phyloP scores from a whole-genome alignment of 306 rosid genomes.

The Glycine latifolia region DNA sequence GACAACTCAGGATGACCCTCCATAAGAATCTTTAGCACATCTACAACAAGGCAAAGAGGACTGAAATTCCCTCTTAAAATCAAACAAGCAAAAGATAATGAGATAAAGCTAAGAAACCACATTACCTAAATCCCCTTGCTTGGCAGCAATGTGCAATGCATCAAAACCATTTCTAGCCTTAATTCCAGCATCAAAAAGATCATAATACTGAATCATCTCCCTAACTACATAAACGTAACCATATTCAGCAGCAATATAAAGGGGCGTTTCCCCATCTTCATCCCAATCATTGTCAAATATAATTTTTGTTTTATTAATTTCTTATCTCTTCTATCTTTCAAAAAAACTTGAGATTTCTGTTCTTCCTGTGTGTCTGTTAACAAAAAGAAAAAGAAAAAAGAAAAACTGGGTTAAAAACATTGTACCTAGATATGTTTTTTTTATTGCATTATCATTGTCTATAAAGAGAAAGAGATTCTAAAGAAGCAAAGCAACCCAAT shows the following conservation, averaged over 20 bases:
- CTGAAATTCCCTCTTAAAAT: slow-evolving; percentile 15
- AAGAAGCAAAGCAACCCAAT: slow-evolving; percentile 22
- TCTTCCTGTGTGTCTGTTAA: slow-evolving; percentile 47
- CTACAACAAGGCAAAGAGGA: slow-evolving; percentile 56
- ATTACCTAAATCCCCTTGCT: slow-evolving; percentile 83
- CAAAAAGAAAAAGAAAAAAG: not conserved
- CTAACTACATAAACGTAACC: slow-evolving; percentile 81
- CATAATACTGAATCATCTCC: slow-evolving; percentile 80
- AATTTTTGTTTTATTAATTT: not conserved
- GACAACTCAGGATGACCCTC: slow-evolving; percentile 83
- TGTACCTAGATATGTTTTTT: slow-evolving; percentile 12
- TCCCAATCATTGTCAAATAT: slow-evolving; percentile 45
- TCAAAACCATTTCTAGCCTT: slow-evolving; percentile 95
- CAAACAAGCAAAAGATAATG: slow-evolving; percentile 17
- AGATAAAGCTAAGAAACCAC: not conserved
- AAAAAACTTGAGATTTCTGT: slow-evolving; percentile 26
- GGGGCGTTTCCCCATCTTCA: slow-evolving; percentile 85
- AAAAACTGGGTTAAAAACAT: slow-evolving; percentile 43
- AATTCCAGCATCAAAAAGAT: slow-evolving; percentile 78
- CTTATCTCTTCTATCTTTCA: slow-evolving; percentile 39
- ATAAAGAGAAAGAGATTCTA: slow-evolving; percentile 16
- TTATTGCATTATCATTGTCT: slow-evolving; percentile 20
- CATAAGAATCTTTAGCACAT: slow-evolving; percentile 73
- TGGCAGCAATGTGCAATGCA: slow-evolving; percentile 96
- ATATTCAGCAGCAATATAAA: slow-evolving; percentile 88